Conservation (phyloP, 2,329 filamentous ascomycete species). For the Aspergillus sp. region DNA sequence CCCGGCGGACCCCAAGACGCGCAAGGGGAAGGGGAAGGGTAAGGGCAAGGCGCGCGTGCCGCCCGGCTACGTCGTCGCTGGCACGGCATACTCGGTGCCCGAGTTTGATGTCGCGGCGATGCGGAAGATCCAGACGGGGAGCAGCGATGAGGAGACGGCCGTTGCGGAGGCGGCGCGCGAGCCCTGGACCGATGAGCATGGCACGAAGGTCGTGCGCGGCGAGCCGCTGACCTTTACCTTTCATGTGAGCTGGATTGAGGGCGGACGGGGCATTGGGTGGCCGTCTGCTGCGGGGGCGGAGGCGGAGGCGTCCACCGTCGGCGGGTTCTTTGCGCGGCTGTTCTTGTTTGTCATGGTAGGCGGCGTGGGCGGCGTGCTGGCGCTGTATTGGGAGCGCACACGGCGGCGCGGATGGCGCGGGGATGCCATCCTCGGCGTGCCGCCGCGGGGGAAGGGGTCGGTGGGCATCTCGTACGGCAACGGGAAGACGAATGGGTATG, state of each 20-base stretch:
- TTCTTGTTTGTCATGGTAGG: slow-evolving; percentile 38
- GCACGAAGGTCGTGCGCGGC: slow-evolving; percentile 74
- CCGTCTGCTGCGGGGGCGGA: slow-evolving; percentile 13
- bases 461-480: slow-evolving; percentile 55
- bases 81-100: slow-evolving; percentile 80
- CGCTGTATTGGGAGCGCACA: slow-evolving; percentile 38
- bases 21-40: slow-evolving; percentile 57
- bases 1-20: slow-evolving; percentile 26
- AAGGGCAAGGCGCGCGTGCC: slow-evolving; percentile 21
- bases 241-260: slow-evolving; percentile 70
- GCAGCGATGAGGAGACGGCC: slow-evolving; percentile 20
- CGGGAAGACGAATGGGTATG: slow-evolving; percentile 56
- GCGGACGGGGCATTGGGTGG: slow-evolving; percentile 38
- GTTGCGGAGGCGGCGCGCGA: slow-evolving; percentile 44
- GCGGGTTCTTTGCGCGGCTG: slow-evolving; percentile 28
- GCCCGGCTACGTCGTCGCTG: slow-evolving; percentile 81
- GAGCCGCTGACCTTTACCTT: slow-evolving; percentile 78
- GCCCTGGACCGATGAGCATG: slow-evolving; percentile 49
- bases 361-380: slow-evolving; percentile 33
- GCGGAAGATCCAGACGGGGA: slow-evolving; percentile 11
- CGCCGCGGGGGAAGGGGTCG: slow-evolving; percentile 45
- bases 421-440: slow-evolving; percentile 49
- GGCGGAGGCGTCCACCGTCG: slow-evolving; percentile 6
- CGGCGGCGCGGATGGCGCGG: slow-evolving; percentile 34
- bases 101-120: slow-evolving; percentile 56